Conservation (phyloP, 306 rosid species). For the Medicago ruthenica region DNA sequence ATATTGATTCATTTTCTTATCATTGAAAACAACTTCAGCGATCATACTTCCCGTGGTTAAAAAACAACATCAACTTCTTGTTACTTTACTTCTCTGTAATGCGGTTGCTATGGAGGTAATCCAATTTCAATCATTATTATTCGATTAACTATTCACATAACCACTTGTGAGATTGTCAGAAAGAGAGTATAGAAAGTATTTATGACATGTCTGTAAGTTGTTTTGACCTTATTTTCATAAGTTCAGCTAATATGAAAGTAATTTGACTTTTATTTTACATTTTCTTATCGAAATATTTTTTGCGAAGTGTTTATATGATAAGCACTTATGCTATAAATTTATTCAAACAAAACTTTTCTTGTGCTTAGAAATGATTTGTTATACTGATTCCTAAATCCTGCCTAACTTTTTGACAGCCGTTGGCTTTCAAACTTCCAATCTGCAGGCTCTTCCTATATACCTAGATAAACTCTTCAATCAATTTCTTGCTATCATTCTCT, state of each 20-base stretch:
- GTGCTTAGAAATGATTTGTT: constrained; percentile 40
- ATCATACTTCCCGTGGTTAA: constrained; percentile 87
- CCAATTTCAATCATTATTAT: not conserved
- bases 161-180: too few species aligned
- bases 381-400: constrained; percentile 39
- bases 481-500: constrained; percentile 89
- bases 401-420: constrained; percentile 40
- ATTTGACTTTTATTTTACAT: too few species aligned
- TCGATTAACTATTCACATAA: too few species aligned
- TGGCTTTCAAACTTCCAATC: constrained; percentile 53
- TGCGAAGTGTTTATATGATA: not conserved
- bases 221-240: too few species aligned
- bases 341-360: not conserved
- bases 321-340: not conserved
- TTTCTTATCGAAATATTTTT: too few species aligned
- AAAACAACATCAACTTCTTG: constrained; percentile 98
- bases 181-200: not conserved
- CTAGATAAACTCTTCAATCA: constrained; percentile 89
- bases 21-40: constrained; percentile 56
- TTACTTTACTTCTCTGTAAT: constrained; percentile 91
- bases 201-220: too few species aligned
- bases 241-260: not conserved
- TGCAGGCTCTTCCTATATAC: constrained; percentile 98
- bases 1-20: too few species aligned
- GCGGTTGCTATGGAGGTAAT: constrained; percentile 94